These are phyloP conservation scores for Trifolium fragiferum DNA, from an alignment of 306 rosid species.

Conservation along the genomic window DNA sequence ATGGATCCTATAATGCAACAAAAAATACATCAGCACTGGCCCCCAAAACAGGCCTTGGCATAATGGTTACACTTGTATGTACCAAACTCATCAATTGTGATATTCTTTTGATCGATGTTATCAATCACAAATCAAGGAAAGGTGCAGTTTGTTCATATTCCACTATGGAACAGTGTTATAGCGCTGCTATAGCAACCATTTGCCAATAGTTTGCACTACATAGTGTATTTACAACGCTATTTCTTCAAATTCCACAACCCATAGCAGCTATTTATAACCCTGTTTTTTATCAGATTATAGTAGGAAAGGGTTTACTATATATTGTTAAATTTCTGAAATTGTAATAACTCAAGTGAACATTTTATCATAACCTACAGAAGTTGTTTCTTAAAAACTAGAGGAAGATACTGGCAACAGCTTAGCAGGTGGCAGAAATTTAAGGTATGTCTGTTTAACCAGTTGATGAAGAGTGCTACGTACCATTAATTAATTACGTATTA, in stretches of 20 bases:
- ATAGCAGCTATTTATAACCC: too few species aligned
- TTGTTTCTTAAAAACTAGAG: constrained; percentile 11
- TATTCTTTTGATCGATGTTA: constrained; percentile 1
- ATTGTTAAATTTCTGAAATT: constrained; percentile 11
- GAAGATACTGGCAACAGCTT: constrained; percentile 7
- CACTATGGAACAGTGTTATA: neutral
- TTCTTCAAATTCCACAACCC: too few species aligned
- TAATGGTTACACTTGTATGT: neutral
- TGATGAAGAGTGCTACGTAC: constrained; percentile 3
- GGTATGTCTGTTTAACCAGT: neutral
- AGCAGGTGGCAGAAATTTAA: neutral
- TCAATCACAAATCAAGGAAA: neutral
- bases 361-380: constrained; percentile 3
- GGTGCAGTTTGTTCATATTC: neutral
- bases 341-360: neutral
- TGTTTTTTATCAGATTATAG: neutral
- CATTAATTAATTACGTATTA: neutral
- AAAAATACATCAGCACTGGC: neutral
- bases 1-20: too few species aligned
- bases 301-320: neutral
- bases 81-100: constrained; percentile 1
- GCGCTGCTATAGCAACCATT: too few species aligned
- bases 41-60: neutral
- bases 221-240: too few species aligned
- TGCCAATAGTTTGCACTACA: too few species aligned